Conservation (phyloP, 2,329 filamentous ascomycete species). For the Fusarium mexicanum region DNA sequence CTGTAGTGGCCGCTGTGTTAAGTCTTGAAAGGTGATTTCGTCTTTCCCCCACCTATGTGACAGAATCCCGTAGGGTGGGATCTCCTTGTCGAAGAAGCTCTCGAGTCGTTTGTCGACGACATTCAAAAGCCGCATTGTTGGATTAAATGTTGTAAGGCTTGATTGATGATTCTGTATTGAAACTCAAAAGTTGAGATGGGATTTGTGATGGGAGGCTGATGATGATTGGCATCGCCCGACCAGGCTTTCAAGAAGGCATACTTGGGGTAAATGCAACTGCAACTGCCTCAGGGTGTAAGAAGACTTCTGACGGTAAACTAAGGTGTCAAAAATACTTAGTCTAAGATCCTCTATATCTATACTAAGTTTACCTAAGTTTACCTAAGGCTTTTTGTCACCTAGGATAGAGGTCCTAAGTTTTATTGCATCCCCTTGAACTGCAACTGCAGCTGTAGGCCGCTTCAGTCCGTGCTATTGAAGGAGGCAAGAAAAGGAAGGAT, state of each 20-base stretch:
- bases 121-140: constrained; percentile 45
- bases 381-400: too few species aligned
- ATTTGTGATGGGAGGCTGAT: constrained; percentile 1
- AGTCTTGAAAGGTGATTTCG: constrained; percentile 46
- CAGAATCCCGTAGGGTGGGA: constrained; percentile 47
- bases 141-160: not conserved
- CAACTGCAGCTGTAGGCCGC: too few species aligned
- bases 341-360: too few species aligned
- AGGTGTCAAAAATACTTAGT: too few species aligned
- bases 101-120: constrained; percentile 30
- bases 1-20: not conserved
- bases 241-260: constrained; percentile 7
- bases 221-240: not conserved
- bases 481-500: too few species aligned
- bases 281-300: too few species aligned
- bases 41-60: constrained; percentile 49
- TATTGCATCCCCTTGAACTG: too few species aligned
- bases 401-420: too few species aligned
- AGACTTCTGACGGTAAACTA: too few species aligned
- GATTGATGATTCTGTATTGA: not conserved
- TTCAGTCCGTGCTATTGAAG: too few species aligned
- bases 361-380: too few species aligned
- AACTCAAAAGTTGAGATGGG: not conserved
- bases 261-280: not conserved
- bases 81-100: constrained; percentile 29